phyloP scores from a whole-genome alignment of 2,329 filamentous ascomycete genomes.

The Microdochium paspali region DNA sequence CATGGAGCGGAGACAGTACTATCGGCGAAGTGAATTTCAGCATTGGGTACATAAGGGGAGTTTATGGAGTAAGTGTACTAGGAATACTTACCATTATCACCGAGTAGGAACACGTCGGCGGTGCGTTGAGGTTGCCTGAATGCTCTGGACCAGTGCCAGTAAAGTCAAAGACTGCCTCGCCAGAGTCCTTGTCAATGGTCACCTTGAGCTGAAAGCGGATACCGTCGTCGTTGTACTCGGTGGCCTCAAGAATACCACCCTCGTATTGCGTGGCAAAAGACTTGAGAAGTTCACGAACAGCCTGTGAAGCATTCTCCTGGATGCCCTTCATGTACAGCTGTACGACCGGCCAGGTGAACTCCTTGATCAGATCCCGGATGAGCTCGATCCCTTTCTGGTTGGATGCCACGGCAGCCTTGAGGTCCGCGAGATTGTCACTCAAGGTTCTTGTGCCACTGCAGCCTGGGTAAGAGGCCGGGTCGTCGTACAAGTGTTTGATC shows the following conservation, averaged over 20 bases:
- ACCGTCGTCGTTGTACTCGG: slow-evolving; percentile 84
- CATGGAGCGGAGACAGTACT: slow-evolving; percentile 11
- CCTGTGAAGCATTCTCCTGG: slow-evolving; percentile 69
- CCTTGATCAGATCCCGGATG: slow-evolving; percentile 60
- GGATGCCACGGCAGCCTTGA: slow-evolving; percentile 79
- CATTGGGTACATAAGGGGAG: neutral
- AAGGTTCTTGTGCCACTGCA: slow-evolving; percentile 73
- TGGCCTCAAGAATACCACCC: slow-evolving; percentile 60
- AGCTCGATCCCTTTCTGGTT: slow-evolving; percentile 78
- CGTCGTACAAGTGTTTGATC: slow-evolving; percentile 58
- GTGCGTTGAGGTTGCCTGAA: slow-evolving; percentile 23
- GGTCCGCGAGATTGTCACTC: slow-evolving; percentile 74
- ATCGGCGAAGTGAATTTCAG: neutral
- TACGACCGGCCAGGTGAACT: slow-evolving; percentile 63
- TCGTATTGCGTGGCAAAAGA: slow-evolving; percentile 60
- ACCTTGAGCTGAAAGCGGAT: slow-evolving; percentile 68
- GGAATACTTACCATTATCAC: slow-evolving; percentile 18
- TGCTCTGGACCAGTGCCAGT: slow-evolving; percentile 24
- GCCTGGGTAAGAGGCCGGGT: slow-evolving; percentile 65
- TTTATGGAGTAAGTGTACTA: neutral
- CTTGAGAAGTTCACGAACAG: slow-evolving; percentile 66
- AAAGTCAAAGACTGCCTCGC: slow-evolving; percentile 53
- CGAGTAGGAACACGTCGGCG: slow-evolving; percentile 23
- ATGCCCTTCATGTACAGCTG: slow-evolving; percentile 66
- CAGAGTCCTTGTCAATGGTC: slow-evolving; percentile 63